Base-by-base conservation (phyloP, 2,329 filamentous ascomycete species). In the Colletotrichum sp. region DNA sequence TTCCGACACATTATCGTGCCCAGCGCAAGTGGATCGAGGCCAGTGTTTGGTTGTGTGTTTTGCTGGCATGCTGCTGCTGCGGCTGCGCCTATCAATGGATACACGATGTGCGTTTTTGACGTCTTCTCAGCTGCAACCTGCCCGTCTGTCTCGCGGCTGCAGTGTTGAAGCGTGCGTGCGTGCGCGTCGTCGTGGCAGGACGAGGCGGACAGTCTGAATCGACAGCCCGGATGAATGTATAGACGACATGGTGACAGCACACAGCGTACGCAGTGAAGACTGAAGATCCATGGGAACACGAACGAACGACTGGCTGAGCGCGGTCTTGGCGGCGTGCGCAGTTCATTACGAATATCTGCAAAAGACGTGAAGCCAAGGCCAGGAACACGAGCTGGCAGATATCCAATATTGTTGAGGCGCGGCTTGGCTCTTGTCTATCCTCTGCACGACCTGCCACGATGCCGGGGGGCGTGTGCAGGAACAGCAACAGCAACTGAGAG, bases 371-470 rank as follows among this genome's bases (percentile, higher is more conserved):
- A 24, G 69, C 70, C 69, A 72, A 72, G 69, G 44, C 73, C 15
- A 28, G 34, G 21, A 68, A 76, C 63, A 67, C 73, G 73, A 76
- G 70, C 57, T 69, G 73, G 70, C 73, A 65, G 70, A 70, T 63
- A 55, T 69, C 64, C 57, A 59, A 69, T 49, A 44, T 69, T n/a
- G 34, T 65, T 39, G 21, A 75, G 24, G 34, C 28, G 36, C 52
- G 70, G 44, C 57, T 73, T 73, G 73, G 69, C 69, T 39, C n/a
- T 28, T 32, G n/a, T 39, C 30, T 32, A n/a, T 55, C 28, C 18
- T 26, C n/a, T 26, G 18, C 13, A 9, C 28, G 21, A 34, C n/a
- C 26, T 39, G 32, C 66, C 28, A 34, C 28, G 26, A 52, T 52
- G 4, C 44, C n/a, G 44, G 44, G n/a, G 44, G 44, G 44, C 44